Percentiles rank a stretch among this genome's conserved stretches.
Conservation (phyloP, 208 protist species). For the Acanthamoeba culbertsoni region DNA sequence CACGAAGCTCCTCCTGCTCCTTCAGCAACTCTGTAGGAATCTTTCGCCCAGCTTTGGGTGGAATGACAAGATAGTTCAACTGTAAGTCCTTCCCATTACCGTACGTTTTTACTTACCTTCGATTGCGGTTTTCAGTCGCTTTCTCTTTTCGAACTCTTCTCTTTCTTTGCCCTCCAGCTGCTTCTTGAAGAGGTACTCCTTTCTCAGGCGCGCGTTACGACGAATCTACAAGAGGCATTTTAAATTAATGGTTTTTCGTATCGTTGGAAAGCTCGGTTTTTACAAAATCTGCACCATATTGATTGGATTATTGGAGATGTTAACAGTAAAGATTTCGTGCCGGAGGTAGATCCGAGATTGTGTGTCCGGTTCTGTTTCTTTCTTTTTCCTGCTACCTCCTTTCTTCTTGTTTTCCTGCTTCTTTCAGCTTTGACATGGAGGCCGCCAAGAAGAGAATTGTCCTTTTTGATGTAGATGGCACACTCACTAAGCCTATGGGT, state of each 20-base stretch:
- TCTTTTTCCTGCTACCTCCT: background rate
- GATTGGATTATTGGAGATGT: background rate
- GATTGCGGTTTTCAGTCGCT: conserved; percentile 71
- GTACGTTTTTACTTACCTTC: conserved; percentile 33
- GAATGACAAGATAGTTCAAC: too few species aligned
- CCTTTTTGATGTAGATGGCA: conserved; percentile 96
- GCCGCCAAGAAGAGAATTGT: conserved; percentile 80
- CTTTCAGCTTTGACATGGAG: background rate
- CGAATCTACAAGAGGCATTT: conserved; percentile 71
- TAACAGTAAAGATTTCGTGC: background rate
- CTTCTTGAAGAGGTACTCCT: conserved; percentile 89
- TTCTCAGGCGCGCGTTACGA: conserved; percentile 81
- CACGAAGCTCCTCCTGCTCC: conserved; percentile 73
- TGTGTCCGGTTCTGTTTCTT: background rate
- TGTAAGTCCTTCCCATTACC: too few species aligned
- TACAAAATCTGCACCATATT: background rate
- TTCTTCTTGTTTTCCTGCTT: background rate
- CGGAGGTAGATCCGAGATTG: background rate
- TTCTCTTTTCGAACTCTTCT: conserved; percentile 74
- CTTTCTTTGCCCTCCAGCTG: conserved; percentile 81
- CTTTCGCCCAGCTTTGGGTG: conserved; percentile 69
- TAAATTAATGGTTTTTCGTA: background rate
- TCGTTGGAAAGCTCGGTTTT: background rate
- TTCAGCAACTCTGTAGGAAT: conserved; percentile 85
- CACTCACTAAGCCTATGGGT: conserved; percentile 77